Conservation (phyloP, 1,284 basidiomycete species). For the Pseudozyma thailandica region DNA sequence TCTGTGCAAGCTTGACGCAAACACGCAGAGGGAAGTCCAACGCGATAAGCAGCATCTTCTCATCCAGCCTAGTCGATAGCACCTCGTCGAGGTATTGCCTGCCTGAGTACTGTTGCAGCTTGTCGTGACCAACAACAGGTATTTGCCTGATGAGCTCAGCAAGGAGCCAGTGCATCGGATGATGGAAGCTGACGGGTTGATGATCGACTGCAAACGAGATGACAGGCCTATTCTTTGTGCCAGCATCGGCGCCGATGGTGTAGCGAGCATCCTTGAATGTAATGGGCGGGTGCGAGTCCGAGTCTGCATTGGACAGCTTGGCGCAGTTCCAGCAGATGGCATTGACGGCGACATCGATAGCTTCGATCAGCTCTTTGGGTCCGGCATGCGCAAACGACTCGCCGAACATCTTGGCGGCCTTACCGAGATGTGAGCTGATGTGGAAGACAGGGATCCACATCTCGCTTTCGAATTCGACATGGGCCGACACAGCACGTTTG, state of each 20-base stretch:
- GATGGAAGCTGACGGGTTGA: slow-evolving; percentile 80
- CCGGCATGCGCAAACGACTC: slow-evolving; percentile 69
- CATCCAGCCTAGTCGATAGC: slow-evolving; percentile 40
- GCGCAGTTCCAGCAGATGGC: slow-evolving; percentile 72
- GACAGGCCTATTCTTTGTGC: slow-evolving; percentile 72
- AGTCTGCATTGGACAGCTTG: slow-evolving; percentile 43
- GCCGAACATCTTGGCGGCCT: slow-evolving; percentile 60
- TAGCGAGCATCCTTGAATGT: slow-evolving; percentile 69
- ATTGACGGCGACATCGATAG: slow-evolving; percentile 77
- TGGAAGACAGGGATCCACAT: slow-evolving; percentile 66
- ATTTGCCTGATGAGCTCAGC: slow-evolving; percentile 83
- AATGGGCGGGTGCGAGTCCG: slow-evolving; percentile 78
- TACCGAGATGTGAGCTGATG: slow-evolving; percentile 62
- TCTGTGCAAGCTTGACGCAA: slow-evolving; percentile 79
- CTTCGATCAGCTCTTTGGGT: slow-evolving; percentile 75
- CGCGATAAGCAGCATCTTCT: slow-evolving; percentile 48
- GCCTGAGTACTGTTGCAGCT: slow-evolving; percentile 31
- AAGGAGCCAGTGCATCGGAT: slow-evolving; percentile 90
- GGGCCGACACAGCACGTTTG: slow-evolving; percentile 54
- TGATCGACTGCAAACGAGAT: slow-evolving; percentile 71
- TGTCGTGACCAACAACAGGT: slow-evolving; percentile 28
- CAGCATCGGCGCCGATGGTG: slow-evolving; percentile 74
- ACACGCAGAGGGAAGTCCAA: slow-evolving; percentile 65
- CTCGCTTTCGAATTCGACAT: slow-evolving; percentile 67
- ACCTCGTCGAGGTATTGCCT: slow-evolving; percentile 34